Conservation (phyloP, 176 grass and related monocot genomes). For the Rhynchospora tenuis region DNA sequence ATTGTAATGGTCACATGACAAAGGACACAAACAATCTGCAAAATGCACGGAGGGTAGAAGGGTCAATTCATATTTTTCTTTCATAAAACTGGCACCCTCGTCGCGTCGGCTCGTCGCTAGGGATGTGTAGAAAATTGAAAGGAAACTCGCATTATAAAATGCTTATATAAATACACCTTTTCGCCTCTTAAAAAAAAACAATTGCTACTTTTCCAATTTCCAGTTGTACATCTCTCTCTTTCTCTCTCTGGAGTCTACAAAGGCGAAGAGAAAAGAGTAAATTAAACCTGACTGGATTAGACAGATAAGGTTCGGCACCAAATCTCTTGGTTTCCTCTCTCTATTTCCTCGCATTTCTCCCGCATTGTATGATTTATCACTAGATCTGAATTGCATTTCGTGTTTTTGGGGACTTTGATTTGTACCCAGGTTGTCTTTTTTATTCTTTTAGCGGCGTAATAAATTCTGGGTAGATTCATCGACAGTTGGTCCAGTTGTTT, state of each 20-base stretch:
- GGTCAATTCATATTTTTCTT: not conserved
- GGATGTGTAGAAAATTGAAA: not conserved
- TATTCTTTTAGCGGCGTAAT: not conserved
- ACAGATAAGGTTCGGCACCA: conserved; percentile 6
- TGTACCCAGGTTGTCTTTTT: not conserved
- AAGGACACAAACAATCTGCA: not conserved
- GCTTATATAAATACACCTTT: not conserved
- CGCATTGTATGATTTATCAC: conserved; percentile 2
- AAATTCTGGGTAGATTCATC: not conserved
- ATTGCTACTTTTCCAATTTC: not conserved
- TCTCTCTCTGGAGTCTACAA: not conserved
- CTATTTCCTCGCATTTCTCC: not conserved
- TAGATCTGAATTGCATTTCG: conserved; percentile 19
- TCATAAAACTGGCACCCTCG: not conserved
- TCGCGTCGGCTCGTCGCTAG: not conserved
- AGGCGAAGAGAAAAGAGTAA: conserved; percentile 1
- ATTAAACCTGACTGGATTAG: not conserved
- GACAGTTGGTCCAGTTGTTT: not conserved
- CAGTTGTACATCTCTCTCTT: conserved; percentile 1
- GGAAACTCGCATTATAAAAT: not conserved
- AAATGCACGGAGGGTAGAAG: not conserved
- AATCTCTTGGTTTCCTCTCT: not conserved
- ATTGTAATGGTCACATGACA: not conserved
- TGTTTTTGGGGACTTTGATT: conserved; percentile 5
- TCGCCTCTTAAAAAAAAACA: not conserved